Evolutionary conservation across 257 asterid species (phyloP).

Genomic region (Salvia hispanica): DNA sequence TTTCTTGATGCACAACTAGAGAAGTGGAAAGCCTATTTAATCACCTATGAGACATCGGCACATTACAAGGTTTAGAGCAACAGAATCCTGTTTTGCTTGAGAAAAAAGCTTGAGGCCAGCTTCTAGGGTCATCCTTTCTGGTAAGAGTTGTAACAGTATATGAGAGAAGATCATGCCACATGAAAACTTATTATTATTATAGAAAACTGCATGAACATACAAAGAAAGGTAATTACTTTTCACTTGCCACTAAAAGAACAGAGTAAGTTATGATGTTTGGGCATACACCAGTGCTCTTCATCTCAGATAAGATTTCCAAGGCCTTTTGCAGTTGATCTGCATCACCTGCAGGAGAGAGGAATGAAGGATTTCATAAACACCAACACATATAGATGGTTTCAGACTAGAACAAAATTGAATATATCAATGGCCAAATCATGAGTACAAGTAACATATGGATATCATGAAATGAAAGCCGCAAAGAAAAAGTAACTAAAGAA

Average conservation of each 20-base stretch:
- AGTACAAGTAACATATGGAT: neutral
- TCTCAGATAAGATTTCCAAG: constrained; percentile 62
- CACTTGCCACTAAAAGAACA: constrained; percentile 80
- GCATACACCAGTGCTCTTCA: constrained; percentile 65
- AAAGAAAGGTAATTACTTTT: constrained; percentile 67
- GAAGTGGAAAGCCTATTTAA: constrained; percentile 26
- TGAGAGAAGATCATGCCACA: constrained; percentile 14
- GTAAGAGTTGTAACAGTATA: constrained; percentile 36
- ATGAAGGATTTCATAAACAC: constrained; percentile 14
- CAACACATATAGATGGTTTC: neutral
- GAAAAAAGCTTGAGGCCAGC: constrained; percentile 75
- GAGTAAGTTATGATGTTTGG: constrained; percentile 94
- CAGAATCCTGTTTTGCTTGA: constrained; percentile 86
- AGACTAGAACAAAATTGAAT: neutral
- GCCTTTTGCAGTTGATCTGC: constrained; percentile 79
- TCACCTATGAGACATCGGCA: constrained; percentile 88
- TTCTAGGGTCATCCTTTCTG: constrained; percentile 88
- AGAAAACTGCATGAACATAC: constrained; percentile 8
- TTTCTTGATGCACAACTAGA: constrained; percentile 16
- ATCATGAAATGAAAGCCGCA: too few species aligned
- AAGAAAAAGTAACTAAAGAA: too few species aligned
- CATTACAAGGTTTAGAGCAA: constrained; percentile 83
- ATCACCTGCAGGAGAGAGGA: constrained; percentile 60
- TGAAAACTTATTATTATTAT: constrained; percentile 1
- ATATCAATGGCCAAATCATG: neutral